phyloP scores from a whole-genome alignment of 495 filamentous ascomycete genomes.

The Cercophora samala region DNA sequence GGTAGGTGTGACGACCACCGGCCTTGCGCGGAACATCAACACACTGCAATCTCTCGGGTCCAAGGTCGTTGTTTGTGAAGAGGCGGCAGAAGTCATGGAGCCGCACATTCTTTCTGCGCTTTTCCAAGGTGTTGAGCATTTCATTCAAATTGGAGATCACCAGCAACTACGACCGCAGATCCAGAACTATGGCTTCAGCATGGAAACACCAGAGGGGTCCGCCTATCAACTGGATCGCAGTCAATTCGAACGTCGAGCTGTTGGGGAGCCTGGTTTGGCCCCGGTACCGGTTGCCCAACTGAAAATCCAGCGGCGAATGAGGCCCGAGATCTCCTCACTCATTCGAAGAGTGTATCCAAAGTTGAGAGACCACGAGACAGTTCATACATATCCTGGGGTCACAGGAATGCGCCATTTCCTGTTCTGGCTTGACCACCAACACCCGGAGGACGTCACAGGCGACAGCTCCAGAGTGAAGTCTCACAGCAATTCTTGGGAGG shows the following conservation, averaged over 20 bases:
- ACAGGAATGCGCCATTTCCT: conserved; percentile 63
- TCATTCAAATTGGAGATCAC: conserved; percentile 76
- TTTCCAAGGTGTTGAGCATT: conserved; percentile 66
- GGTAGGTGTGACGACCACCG: conserved; percentile 74
- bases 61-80: conserved; percentile 74
- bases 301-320: conserved; percentile 59
- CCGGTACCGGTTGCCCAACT: conserved; percentile 43
- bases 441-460: conserved; percentile 50
- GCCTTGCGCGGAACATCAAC: conserved; percentile 62
- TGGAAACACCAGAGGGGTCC: conserved; percentile 22
- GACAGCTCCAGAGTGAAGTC: conserved; percentile 51
- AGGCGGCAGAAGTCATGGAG: conserved; percentile 76
- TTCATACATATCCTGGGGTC: conserved; percentile 56
- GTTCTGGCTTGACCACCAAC: conserved; percentile 71
- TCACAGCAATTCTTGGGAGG: conserved; percentile 64
- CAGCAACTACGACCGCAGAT: conserved; percentile 61
- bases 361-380: conserved; percentile 55
- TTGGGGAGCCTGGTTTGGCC: conserved; percentile 21
- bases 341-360: conserved; percentile 64
- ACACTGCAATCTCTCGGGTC: conserved; percentile 56
- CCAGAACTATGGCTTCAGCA: conserved; percentile 30
- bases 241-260: conserved; percentile 33
- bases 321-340: conserved; percentile 58
- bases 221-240: conserved; percentile 28
- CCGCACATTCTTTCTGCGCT: conserved; percentile 66